phyloP scores from a whole-genome alignment of 2,329 filamentous ascomycete species.

The Verticillium albo-atrum region DNA sequence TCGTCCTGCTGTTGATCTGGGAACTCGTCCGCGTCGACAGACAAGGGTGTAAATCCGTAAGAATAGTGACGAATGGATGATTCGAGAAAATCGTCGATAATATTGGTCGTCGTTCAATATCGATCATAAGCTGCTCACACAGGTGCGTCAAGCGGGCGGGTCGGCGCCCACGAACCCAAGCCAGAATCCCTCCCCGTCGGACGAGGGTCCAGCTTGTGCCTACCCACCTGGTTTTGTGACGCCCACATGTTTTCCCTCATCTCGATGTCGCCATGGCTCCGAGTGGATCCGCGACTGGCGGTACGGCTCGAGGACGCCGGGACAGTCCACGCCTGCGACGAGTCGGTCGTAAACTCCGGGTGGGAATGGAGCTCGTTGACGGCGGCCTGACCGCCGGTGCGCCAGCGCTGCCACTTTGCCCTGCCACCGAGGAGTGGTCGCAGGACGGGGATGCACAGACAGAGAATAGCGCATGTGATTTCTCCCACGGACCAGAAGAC shows the following conservation, averaged over 20 bases:
- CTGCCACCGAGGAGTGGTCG: conserved; percentile 19
- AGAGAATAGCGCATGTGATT: conserved; percentile 32
- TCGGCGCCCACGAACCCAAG: neutral
- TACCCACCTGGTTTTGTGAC: neutral
- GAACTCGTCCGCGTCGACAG: too few species aligned
- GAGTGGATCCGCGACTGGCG: neutral
- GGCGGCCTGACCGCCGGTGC: neutral
- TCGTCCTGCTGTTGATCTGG: too few species aligned
- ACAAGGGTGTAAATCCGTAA: too few species aligned
- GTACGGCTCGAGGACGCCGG: neutral
- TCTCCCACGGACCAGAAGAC: conserved; percentile 34
- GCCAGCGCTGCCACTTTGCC: neutral
- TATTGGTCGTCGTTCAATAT: too few species aligned
- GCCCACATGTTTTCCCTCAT: neutral
- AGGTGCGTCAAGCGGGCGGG: neutral
- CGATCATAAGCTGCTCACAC: neutral
- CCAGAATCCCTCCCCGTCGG: neutral
- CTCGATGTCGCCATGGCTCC: neutral
- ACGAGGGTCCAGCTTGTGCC: neutral
- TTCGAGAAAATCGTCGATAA: too few species aligned
- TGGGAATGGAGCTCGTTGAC: neutral
- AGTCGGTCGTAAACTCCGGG: neutral
- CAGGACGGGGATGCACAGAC: conserved; percentile 33
- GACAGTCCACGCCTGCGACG: neutral
- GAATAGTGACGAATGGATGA: too few species aligned